Conservation (phyloP, 192 early-diverging fungal genomes). For the Dimargaris cristalligena region DNA sequence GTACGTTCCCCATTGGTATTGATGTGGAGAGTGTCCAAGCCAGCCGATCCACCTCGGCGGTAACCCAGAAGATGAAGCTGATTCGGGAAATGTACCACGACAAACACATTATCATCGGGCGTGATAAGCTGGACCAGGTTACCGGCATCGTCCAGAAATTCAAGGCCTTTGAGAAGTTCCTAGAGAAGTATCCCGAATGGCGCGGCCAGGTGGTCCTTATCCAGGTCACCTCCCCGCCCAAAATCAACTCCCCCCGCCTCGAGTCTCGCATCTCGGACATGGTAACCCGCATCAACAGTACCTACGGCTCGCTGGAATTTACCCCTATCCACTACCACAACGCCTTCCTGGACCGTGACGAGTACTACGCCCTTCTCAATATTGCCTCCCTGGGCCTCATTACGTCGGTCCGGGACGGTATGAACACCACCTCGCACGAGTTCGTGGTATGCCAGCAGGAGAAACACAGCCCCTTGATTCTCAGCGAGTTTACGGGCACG, state of each 20-base stretch:
- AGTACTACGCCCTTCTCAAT: conserved; percentile 83
- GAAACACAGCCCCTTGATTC: conserved; percentile 62
- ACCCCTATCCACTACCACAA: conserved; percentile 89
- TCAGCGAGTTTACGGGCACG: conserved; percentile 95
- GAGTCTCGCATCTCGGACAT: conserved; percentile 80
- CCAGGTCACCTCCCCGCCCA: conserved; percentile 85
- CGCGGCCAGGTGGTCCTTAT: conserved; percentile 80
- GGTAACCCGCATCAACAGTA: conserved; percentile 87
- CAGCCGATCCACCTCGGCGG: conserved; percentile 42
- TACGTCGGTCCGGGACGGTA: conserved; percentile 84
- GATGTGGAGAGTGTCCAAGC: conserved; percentile 55
- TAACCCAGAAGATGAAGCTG: conserved; percentile 57
- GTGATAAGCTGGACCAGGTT: conserved; percentile 86
- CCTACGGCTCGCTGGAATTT: conserved; percentile 87
- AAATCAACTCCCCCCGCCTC: conserved; percentile 40
- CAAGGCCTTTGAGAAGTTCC: conserved; percentile 84
- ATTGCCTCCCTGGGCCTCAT: conserved; percentile 81
- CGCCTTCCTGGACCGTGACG: conserved; percentile 77
- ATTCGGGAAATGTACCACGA: conserved; percentile 70
- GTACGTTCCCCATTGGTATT: conserved; percentile 91
- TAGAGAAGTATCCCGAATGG: conserved; percentile 82
- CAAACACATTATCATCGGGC: conserved; percentile 90
- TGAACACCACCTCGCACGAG: conserved; percentile 94
- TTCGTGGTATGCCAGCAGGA: conserved; percentile 83
- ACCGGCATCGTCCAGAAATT: conserved; percentile 92